These are phyloP conservation scores for Stephanodiscus triporus DNA, from an alignment of 108 stramenopile species.

Conservation along the genomic window DNA sequence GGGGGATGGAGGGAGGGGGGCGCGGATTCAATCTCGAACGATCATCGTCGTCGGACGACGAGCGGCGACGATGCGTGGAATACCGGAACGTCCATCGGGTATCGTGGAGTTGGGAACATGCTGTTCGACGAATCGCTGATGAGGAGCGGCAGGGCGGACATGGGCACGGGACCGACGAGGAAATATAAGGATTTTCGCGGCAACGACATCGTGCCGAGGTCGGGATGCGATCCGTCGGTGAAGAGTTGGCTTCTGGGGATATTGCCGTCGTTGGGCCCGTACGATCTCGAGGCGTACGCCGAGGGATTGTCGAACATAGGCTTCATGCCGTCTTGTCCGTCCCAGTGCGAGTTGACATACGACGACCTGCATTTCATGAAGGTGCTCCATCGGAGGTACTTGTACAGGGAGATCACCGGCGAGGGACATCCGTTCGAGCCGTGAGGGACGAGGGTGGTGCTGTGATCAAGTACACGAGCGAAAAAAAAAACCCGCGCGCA, in stretches of 20 bases:
- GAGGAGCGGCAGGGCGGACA: constrained; percentile 32
- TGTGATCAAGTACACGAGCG: too few relatives aligned
- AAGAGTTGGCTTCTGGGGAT: background rate
- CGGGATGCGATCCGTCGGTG: background rate
- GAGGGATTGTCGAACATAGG: constrained; percentile 3
- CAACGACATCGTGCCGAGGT: constrained; percentile 27
- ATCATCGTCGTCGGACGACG: background rate
- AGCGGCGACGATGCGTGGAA: background rate
- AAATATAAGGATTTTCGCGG: constrained; percentile 35
- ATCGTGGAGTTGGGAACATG: constrained; percentile 37
- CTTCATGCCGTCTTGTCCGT: background rate
- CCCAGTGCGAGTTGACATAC: constrained; percentile 2
- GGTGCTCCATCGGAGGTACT: background rate
- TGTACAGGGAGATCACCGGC: constrained; percentile 12
- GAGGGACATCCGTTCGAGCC: constrained; percentile 11
- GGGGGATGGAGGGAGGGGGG: background rate
- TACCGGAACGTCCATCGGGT: constrained; percentile 33
- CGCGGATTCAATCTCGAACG: too few relatives aligned
- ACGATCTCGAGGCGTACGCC: background rate
- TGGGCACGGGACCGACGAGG: constrained; percentile 21
- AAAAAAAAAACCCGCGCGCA: too few relatives aligned
- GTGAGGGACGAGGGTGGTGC: background rate
- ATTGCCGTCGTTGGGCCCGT: background rate
- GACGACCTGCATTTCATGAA: constrained; percentile 15
- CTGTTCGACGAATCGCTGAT: constrained; percentile 35